Conservation (phyloP, 139 green algal genomes). For the Volvox reticuliferus region DNA sequence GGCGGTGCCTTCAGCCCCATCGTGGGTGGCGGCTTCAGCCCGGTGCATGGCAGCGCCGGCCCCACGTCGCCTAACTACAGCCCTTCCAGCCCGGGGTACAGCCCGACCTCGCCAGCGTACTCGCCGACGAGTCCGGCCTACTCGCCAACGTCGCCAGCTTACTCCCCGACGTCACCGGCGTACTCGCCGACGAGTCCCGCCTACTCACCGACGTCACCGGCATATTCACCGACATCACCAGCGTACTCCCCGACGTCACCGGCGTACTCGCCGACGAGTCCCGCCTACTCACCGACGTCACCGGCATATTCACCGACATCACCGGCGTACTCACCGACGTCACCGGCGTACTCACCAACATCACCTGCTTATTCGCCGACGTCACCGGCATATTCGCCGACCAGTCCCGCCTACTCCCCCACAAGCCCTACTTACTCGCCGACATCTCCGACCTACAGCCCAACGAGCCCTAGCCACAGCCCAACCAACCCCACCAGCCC, state of each 20-base stretch:
- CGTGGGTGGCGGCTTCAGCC: conserved; percentile 45
- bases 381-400: conserved; percentile 65
- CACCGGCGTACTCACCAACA: conserved; percentile 74
- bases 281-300: conserved; percentile 73
- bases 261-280: conserved; percentile 66
- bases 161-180: conserved; percentile 74
- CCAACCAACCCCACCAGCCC: conserved; percentile 60
- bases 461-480: conserved; percentile 71
- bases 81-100: conserved; percentile 65
- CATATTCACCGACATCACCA: conserved; percentile 74
- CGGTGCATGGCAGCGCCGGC: conserved; percentile 64
- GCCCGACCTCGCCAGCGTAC: conserved; percentile 66
- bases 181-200: conserved; percentile 81
- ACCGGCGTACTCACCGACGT: conserved; percentile 79
- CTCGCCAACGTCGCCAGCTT: conserved; percentile 77
- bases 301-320: conserved; percentile 82
- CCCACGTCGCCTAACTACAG: conserved; percentile 68
- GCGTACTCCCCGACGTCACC: conserved; percentile 68
- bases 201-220: conserved; percentile 80
- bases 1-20: conserved; percentile 71
- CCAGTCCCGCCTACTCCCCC: conserved; percentile 69
- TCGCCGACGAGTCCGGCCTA: conserved; percentile 80
- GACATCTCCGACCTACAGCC: conserved; percentile 75
- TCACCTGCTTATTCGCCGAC: conserved; percentile 66
- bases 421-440: conserved; percentile 81